A percentile compares a stretch with the other conserved stretches of the same genome.
Evolutionary conservation across 805 yeast genomes (phyloP).

Genomic region (Sungouiella thailandica): DNA sequence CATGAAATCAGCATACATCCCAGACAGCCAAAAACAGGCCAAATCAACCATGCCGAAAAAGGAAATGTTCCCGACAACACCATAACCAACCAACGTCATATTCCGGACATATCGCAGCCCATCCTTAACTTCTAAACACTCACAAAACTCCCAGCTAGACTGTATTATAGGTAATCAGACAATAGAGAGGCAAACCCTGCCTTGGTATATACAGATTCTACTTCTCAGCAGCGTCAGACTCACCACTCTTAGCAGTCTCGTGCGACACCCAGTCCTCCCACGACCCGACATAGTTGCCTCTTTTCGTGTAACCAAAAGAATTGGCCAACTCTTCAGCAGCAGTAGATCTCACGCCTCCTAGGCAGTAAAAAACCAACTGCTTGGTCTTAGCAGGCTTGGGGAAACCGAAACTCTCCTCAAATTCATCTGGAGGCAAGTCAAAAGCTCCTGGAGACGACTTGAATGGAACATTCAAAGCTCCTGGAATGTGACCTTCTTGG

Average conservation of each 20-base stretch:
- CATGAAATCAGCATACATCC: too few relatives aligned
- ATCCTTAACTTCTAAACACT: too few relatives aligned
- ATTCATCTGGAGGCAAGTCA: conserved; percentile 72
- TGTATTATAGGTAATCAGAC: background rate
- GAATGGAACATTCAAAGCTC: conserved; percentile 82
- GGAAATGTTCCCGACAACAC: too few relatives aligned
- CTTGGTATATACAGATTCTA: background rate
- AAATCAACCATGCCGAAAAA: too few relatives aligned
- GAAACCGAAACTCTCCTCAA: conserved; percentile 75
- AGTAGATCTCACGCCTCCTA: conserved; percentile 86
- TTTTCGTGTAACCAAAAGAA: conserved; percentile 78
- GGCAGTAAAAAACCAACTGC: conserved; percentile 83
- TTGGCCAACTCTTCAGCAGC: conserved; percentile 90
- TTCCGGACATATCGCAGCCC: too few relatives aligned
- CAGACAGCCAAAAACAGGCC: too few relatives aligned
- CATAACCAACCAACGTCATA: too few relatives aligned
- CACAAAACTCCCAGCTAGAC: too few relatives aligned
- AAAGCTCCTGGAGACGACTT: conserved; percentile 91
- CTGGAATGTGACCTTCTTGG: conserved; percentile 72
- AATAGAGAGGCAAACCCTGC: background rate
- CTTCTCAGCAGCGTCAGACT: background rate
- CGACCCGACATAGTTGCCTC: conserved; percentile 86
- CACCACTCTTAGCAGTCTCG: conserved; percentile 21
- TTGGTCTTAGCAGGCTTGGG: conserved; percentile 68
- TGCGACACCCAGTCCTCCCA: conserved; percentile 73